phyloP scores from a whole-genome alignment of 2,329 filamentous ascomycete species.

The Immersiporthe knoxdaviesiana region DNA sequence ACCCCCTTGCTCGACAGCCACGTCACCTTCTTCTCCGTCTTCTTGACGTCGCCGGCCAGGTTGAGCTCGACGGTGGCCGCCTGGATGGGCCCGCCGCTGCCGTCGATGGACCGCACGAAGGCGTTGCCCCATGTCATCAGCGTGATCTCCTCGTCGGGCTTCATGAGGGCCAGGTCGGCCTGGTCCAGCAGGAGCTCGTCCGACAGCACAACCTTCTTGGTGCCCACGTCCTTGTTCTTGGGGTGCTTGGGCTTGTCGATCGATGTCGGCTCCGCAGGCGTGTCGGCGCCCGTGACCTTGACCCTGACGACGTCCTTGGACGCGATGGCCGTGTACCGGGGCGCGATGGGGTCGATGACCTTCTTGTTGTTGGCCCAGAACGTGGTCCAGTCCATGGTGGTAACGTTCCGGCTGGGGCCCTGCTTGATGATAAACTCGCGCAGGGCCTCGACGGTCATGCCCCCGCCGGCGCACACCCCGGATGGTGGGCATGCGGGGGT shows the following conservation, averaged over 20 bases:
- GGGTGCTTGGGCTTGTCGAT: conserved; percentile 84
- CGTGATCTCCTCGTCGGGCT: conserved; percentile 86
- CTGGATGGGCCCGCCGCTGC: conserved; percentile 62
- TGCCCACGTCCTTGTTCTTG: conserved; percentile 85
- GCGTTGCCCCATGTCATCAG: conserved; percentile 97
- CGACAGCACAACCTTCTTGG: conserved; percentile 83
- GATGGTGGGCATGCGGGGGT: conserved; percentile 84
- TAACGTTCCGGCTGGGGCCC: conserved; percentile 81
- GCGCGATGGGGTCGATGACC: conserved; percentile 76
- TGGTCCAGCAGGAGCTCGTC: conserved; percentile 81
- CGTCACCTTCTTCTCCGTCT: conserved; percentile 94
- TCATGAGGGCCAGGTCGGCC: conserved; percentile 80
- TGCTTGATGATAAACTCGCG: conserved; percentile 85
- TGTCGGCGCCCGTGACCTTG: conserved; percentile 69
- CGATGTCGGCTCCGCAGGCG: conserved; percentile 62
- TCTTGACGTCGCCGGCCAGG: conserved; percentile 89
- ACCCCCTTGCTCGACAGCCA: conserved; percentile 82
- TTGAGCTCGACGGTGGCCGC: conserved; percentile 82
- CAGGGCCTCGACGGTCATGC: conserved; percentile 78
- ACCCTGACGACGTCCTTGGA: conserved; percentile 73
- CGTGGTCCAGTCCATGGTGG: conserved; percentile 80
- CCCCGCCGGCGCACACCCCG: conserved; percentile 77
- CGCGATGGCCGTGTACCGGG: conserved; percentile 73
- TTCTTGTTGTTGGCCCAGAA: conserved; percentile 80
- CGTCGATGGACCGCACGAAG: conserved; percentile 70